Evolutionary conservation across 2,329 filamentous ascomycete genomes (phyloP).

Genomic region (Xylaria sp.): DNA sequence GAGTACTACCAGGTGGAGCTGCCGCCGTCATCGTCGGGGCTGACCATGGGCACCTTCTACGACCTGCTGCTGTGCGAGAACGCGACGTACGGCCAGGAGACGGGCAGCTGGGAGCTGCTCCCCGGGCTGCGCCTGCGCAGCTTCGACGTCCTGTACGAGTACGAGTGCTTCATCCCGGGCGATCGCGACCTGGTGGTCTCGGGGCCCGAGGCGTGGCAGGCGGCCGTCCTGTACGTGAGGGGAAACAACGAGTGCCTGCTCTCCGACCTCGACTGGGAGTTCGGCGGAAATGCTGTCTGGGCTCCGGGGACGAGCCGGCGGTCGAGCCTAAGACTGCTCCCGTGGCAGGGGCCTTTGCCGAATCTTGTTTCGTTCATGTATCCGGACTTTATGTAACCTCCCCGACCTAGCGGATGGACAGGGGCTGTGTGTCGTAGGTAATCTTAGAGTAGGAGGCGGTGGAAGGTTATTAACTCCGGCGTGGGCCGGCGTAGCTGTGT

Average conservation of each 20-base stretch:
- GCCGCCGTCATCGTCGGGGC: slow-evolving; percentile 12
- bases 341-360: slow-evolving; percentile 25
- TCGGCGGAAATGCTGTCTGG: slow-evolving; percentile 8
- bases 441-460: too few species aligned
- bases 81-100: slow-evolving; percentile 22
- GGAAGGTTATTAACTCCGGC: too few species aligned
- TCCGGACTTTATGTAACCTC: slow-evolving; percentile 6
- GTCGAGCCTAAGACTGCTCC: slow-evolving; percentile 13
- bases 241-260: slow-evolving; percentile 13
- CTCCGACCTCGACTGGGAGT: background rate
- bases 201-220: slow-evolving; percentile 18
- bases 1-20: slow-evolving; percentile 29
- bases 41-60: slow-evolving; percentile 30
- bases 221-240: slow-evolving; percentile 27
- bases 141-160: slow-evolving; percentile 24
- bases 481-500: too few species aligned
- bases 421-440: background rate
- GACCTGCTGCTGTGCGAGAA: slow-evolving; percentile 26
- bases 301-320: slow-evolving; percentile 1
- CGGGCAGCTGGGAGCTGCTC: slow-evolving; percentile 27
- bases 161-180: slow-evolving; percentile 26
- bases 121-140: slow-evolving; percentile 23
- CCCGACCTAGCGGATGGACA: background rate
- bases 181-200: slow-evolving; percentile 24
- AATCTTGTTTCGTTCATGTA: slow-evolving; percentile 19